Percentiles rank a stretch among this genome's conserved stretches.
phyloP scores from a whole-genome alignment of 805 yeast genomes.

The Wickerhamiella sorbophila region DNA sequence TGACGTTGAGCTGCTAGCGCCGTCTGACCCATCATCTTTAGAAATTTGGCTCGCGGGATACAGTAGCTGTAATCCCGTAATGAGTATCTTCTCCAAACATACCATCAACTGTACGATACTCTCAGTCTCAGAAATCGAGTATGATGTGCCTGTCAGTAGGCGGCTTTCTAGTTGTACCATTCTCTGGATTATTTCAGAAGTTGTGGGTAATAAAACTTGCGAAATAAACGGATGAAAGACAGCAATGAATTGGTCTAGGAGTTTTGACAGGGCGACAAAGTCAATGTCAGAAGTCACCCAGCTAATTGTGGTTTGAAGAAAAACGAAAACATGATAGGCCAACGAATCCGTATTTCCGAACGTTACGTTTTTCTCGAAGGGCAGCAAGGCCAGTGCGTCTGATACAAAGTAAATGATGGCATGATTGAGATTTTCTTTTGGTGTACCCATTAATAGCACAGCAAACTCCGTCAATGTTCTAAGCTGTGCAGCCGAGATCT shows the following conservation, averaged over 20 bases:
- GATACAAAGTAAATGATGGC: background rate
- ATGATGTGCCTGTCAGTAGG: background rate
- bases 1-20: conserved; percentile 22
- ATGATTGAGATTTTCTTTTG: background rate
- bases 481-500: background rate
- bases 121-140: conserved; percentile 1
- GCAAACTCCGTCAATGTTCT: conserved; percentile 6
- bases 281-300: conserved; percentile 39
- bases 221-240: conserved; percentile 40
- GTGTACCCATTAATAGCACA: conserved; percentile 5
- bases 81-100: conserved; percentile 5
- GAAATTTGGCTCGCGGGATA: conserved; percentile 7
- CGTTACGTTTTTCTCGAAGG: conserved; percentile 5
- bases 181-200: conserved; percentile 2
- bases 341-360: conserved; percentile 7
- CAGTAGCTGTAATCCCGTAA: conserved; percentile 5
- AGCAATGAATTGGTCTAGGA: conserved; percentile 38
- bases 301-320: conserved; percentile 28
- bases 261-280: conserved; percentile 34
- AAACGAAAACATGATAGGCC: conserved; percentile 3
- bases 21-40: background rate
- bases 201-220: conserved; percentile 38
- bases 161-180: conserved; percentile 2
- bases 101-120: conserved; percentile 3
- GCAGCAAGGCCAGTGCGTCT: conserved; percentile 2